phyloP scores from a whole-genome alignment of 495 filamentous ascomycete genomes.

The Penicillium cinerascens region DNA sequence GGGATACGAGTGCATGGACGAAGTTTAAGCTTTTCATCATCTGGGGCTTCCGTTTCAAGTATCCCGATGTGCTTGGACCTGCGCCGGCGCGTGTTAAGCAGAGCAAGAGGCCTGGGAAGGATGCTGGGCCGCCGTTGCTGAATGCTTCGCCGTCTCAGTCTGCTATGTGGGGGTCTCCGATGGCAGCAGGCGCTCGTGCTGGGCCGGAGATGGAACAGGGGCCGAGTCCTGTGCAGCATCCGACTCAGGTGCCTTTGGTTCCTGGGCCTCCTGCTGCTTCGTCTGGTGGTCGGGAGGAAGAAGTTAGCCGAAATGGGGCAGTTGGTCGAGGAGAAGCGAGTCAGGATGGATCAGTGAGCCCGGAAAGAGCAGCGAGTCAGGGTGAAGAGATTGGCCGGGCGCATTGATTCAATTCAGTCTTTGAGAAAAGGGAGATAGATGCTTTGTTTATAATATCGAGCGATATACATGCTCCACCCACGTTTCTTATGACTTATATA shows the following conservation, averaged over 20 bases:
- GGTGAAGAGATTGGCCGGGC: slow-evolving; percentile 2
- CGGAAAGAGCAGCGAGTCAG: neutral
- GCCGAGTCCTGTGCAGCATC: neutral
- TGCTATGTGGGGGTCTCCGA: neutral
- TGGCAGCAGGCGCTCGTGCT: neutral
- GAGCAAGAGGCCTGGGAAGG: slow-evolving; percentile 24
- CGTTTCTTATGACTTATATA: slow-evolving; percentile 3
- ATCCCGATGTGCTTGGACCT: slow-evolving; percentile 38
- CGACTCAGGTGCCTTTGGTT: neutral
- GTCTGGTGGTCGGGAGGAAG: neutral
- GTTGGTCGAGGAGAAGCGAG: neutral
- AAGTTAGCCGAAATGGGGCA: neutral
- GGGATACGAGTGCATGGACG: slow-evolving; percentile 29
- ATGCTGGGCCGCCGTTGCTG: slow-evolving; percentile 18
- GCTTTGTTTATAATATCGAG: neutral
- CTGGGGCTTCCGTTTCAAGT: slow-evolving; percentile 49
- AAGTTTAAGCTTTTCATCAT: slow-evolving; percentile 46
- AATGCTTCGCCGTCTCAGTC: slow-evolving; percentile 5
- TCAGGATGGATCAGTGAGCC: neutral
- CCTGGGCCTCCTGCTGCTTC: neutral
- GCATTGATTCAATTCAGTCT: neutral
- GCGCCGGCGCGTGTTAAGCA: slow-evolving; percentile 26
- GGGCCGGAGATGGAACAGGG: slow-evolving; percentile 11
- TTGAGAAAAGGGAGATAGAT: neutral
- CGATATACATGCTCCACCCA: neutral